A percentile compares a stretch with the other conserved stretches of the same genome.
phyloP scores from a whole-genome alignment of 202 grass and related monocot species.

The Dendrocalamus latiflorus region DNA sequence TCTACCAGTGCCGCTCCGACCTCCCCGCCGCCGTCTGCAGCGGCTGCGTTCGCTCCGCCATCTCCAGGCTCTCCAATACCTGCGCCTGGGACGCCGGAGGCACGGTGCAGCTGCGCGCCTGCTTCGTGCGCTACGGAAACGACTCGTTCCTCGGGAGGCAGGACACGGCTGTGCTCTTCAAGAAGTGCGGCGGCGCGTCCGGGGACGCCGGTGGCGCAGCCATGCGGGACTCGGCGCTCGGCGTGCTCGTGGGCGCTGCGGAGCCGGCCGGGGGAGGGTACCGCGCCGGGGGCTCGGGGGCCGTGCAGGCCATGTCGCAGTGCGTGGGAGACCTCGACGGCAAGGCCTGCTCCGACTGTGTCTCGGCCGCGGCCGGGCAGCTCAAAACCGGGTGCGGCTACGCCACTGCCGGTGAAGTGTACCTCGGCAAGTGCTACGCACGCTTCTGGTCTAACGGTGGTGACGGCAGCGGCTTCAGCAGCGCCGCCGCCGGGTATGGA shows the following conservation, averaged over 20 bases:
- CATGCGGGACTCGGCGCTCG: slow-evolving; percentile 74
- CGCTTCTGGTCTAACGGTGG: slow-evolving; percentile 52
- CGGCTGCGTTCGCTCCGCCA: slow-evolving; percentile 59
- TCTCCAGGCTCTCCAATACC: slow-evolving; percentile 57
- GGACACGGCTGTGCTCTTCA: slow-evolving; percentile 72
- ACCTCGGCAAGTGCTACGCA: slow-evolving; percentile 84
- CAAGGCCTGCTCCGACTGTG: slow-evolving; percentile 67
- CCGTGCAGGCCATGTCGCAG: slow-evolving; percentile 83
- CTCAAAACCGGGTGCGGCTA: slow-evolving; percentile 59
- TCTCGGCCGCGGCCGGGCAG: slow-evolving; percentile 47
- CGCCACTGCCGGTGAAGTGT: slow-evolving; percentile 59
- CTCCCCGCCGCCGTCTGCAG: slow-evolving; percentile 49
- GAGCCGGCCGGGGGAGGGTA: slow-evolving; percentile 42
- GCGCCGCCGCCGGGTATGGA: neutral
- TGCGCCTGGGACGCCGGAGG: slow-evolving; percentile 60
- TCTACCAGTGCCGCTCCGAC: slow-evolving; percentile 93
- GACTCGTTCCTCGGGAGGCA: slow-evolving; percentile 79
- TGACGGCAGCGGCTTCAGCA: slow-evolving; percentile 5
- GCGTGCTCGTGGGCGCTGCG: slow-evolving; percentile 33
- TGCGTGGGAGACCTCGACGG: slow-evolving; percentile 72
- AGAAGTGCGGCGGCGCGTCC: slow-evolving; percentile 61
- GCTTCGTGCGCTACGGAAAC: slow-evolving; percentile 85
- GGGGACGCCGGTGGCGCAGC: slow-evolving; percentile 37
- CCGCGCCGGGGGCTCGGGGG: slow-evolving; percentile 52
- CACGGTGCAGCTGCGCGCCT: slow-evolving; percentile 67